A percentile compares a stretch with the other conserved stretches of the same genome.
These are phyloP conservation scores for Trichophyton verrucosum DNA, from an alignment of 2,329 filamentous ascomycete genomes.

Conservation along the genomic window DNA sequence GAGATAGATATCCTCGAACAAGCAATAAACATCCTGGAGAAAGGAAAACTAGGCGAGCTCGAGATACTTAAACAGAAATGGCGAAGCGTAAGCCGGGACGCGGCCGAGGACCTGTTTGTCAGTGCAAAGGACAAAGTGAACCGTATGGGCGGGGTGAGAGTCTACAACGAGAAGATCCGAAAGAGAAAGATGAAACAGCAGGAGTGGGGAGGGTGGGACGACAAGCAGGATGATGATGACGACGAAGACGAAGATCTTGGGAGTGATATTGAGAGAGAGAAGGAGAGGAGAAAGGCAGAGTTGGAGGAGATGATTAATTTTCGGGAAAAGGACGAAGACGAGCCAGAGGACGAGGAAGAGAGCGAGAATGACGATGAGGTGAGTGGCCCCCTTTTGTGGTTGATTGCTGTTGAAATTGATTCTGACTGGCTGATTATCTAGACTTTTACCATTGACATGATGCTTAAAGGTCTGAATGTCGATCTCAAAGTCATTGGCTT, in stretches of 20 bases:
- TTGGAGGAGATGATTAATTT: constrained; percentile 22
- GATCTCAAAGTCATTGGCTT: constrained; percentile 52
- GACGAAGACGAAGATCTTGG: constrained; percentile 23
- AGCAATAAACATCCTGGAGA: constrained; percentile 39
- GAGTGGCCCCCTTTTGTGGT: constrained; percentile 13
- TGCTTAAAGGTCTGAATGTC: constrained; percentile 54
- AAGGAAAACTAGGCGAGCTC: constrained; percentile 42
- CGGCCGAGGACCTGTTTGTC: constrained; percentile 56
- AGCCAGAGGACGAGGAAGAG: constrained; percentile 21
- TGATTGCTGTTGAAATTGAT: constrained; percentile 7
- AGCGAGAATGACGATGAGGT: constrained; percentile 26
- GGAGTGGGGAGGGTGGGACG: constrained; percentile 27
- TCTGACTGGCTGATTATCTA: constrained; percentile 19
- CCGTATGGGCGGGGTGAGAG: constrained; percentile 50
- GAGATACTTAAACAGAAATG: constrained; percentile 47
- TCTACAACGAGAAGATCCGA: constrained; percentile 41
- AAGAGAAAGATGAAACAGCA: constrained; percentile 33
- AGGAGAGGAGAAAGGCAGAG: constrained; percentile 26
- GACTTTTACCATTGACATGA: constrained; percentile 58
- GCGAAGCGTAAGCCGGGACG: constrained; percentile 47
- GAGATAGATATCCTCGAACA: constrained; percentile 42
- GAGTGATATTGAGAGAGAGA: constrained; percentile 31
- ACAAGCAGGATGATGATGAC: constrained; percentile 27
- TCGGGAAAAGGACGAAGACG: constrained; percentile 21
- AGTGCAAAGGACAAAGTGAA: constrained; percentile 48